Base-by-base conservation (phyloP, 2,329 filamentous ascomycete genomes). In the Phaeoacremonium minimum region DNA sequence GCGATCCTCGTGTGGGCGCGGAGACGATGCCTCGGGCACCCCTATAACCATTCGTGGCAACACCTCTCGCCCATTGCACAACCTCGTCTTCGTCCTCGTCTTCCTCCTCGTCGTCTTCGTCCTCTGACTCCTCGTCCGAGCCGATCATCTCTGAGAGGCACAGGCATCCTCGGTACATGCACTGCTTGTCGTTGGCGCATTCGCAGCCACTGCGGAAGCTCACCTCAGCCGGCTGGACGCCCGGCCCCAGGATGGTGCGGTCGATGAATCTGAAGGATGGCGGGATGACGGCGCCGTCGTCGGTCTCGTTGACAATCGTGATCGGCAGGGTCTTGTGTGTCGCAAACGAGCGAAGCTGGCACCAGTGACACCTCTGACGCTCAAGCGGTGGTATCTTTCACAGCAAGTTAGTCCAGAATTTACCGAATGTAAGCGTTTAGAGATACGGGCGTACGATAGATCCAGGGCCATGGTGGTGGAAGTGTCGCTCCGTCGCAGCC, bases 121-220 rank as follows among this genome's bases (percentile, higher is more conserved):
- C 64, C 32, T 74, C 63, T 0, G 76, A 70, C 1, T 77, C 70
- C 8, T 80, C 75, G 16, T 76, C 80, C n/a, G 75, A 69, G 1
- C 54, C 50, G n/a, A 59, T 61, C 44, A 73, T 59, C 45, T 75
- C 70, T 37, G 67, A 60, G 8, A 89, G 69, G 45, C 87, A 93
- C 8, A 72, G 66, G 52, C 87, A 94, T 16, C 62, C 67, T 26
- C 65, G 68, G 47, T 80, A 86, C 52, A 85, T 80, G 52, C 87
- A 90, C 4, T 78, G 73, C 49, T 73, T 69, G 33, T 77, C 69
- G 3, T 74, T 62, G 2, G 51, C 57, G 50, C 87, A 94, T 32
- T 73, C 61, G 53, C 87, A 94, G 4, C 87, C 87, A 37, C 70
- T 72, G 44, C 80, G 74, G 37, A 87, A 85, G 18, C 71, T 82